Base-by-base conservation (phyloP, 768 basidiomycete genomes). In the Saitozyma sp. region DNA sequence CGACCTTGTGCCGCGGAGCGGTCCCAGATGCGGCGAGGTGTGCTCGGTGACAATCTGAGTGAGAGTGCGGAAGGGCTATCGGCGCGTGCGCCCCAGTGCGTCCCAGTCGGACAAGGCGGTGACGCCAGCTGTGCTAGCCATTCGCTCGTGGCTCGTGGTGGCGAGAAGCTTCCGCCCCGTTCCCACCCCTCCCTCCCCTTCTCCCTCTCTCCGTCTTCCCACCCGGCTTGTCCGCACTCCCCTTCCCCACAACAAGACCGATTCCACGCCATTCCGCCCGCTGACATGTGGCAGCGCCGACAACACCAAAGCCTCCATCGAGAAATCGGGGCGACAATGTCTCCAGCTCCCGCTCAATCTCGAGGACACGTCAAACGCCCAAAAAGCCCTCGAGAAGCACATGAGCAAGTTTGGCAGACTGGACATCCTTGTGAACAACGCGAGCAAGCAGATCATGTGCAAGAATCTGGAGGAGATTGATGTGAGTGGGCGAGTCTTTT, bases 401-500 rank as follows among this genome's bases (percentile, higher is more conserved):
- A 66, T 86, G 60, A 63, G 79, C 40, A 79, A 68, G 42, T 80
- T 69, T 52, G 78, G 80, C 14, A 61, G 64, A 43, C 71, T 86
- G 37, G 84, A 87, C 70, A 81, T 87, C 53, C 80, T 87, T 52
- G 85, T 88, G 58, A 86, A 86, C 76, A 86, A 80, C 63, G 78
- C 79, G 20, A 65, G 65, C 64, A 75, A 79, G 64, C 78, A 77
- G 65, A 83, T 82, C 55, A 82, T 84, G 71, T 78, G 78, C 63
- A 76, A 82, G 61, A 70, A 83, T 49, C 79, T 85, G 46, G 82
- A 80, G 52, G 80, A 84, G 0, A 84, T 86, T 49, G 81, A 85
- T 13, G 68, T 78, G 63, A 62, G 75, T 68, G 29, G 29, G n/a
- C n/a, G n/a, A n/a, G n/a, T n/a, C n/a, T n/a, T n/a, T n/a, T n/a